Base-by-base conservation (phyloP, 176 grass and related monocot genomes). In the Zea luxurians region DNA sequence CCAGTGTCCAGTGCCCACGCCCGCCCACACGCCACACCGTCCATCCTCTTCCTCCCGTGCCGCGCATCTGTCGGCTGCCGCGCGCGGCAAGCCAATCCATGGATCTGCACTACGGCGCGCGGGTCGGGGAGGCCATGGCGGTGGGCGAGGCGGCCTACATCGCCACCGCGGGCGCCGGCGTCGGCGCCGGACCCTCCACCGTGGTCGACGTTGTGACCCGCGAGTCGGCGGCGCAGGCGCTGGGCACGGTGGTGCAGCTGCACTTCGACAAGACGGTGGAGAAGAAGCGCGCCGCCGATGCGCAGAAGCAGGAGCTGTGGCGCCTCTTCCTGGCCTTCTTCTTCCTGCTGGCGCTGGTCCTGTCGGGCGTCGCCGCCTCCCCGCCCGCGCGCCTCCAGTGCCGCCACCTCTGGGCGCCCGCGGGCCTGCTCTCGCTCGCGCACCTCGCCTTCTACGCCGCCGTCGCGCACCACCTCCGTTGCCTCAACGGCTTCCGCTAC, bases 281-380 rank as follows among this genome's bases (percentile, higher is more conserved):
- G 87, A 97, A 90, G 94, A 97, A 97, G 82, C 94, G 94, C 11
- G 69, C 73, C 42, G 87, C 93, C 9, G 94, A 97, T 78, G 85
- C 80, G 66, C 94, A 97, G 89, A 94, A 94, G 83, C 92, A 97
- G 91, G 95, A 97, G 89, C 83, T 97, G 4, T 97, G 91, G 91
- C 95, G 95, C 36, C 91, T 97, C 76, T 92, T 94, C 91, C 80
- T 94, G 4, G 72, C 86, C 89, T 94, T 97, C 95, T 90, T 97
- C 84, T 83, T 97, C 61, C 84, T 97, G 85, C 89, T 97, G 0
- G 85, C 91, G 3, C 13, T 97, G 67, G 41, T 87, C 13, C 85
- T 94, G 66, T 83, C 86, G 13, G 79, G 75, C 64, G 81, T 93
- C 44, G 55, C 82, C 6, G 46, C 77, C 5, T 80, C 87, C 3